Evolutionary conservation across 2,329 filamentous ascomycete genomes (phyloP).

Genomic region (Albifimbria verrucaria): DNA sequence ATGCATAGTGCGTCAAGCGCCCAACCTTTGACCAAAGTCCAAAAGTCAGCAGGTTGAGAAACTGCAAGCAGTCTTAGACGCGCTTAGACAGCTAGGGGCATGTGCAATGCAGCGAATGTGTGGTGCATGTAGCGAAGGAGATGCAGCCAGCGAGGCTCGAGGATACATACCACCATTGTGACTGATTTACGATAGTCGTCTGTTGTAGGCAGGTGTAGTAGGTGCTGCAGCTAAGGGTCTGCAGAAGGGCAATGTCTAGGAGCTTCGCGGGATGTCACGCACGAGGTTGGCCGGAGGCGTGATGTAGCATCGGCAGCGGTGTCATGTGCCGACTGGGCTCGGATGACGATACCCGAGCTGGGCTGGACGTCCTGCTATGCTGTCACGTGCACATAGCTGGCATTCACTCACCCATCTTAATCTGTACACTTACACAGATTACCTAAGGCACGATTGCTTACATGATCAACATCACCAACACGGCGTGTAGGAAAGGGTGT

Average conservation of each 20-base stretch:
- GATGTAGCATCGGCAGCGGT: neutral
- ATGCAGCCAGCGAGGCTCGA: neutral
- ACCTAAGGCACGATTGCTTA: too few relatives aligned
- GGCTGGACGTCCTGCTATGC: too few relatives aligned
- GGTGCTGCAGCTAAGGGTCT: neutral
- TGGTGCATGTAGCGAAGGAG: slow-evolving; percentile 5
- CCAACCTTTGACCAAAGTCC: slow-evolving; percentile 78
- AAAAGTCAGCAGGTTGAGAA: slow-evolving; percentile 67
- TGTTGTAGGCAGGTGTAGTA: slow-evolving; percentile 2
- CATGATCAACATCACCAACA: too few relatives aligned
- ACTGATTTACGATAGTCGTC: slow-evolving; percentile 5
- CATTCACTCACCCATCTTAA: too few relatives aligned
- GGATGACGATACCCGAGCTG: neutral
- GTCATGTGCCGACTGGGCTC: neutral
- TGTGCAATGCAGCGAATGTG: too few relatives aligned
- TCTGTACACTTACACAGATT: too few relatives aligned
- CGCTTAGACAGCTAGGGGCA: slow-evolving; percentile 4
- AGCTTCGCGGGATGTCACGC: neutral
- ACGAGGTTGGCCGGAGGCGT: neutral
- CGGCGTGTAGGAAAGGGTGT: too few relatives aligned
- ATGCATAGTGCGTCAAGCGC: slow-evolving; percentile 88
- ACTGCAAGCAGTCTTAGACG: slow-evolving; percentile 42
- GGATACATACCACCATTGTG: slow-evolving; percentile 31
- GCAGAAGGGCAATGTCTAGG: neutral
- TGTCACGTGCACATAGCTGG: too few relatives aligned